phyloP scores from a whole-genome alignment of 176 grass and related monocot species.

The Poa pratensis region DNA sequence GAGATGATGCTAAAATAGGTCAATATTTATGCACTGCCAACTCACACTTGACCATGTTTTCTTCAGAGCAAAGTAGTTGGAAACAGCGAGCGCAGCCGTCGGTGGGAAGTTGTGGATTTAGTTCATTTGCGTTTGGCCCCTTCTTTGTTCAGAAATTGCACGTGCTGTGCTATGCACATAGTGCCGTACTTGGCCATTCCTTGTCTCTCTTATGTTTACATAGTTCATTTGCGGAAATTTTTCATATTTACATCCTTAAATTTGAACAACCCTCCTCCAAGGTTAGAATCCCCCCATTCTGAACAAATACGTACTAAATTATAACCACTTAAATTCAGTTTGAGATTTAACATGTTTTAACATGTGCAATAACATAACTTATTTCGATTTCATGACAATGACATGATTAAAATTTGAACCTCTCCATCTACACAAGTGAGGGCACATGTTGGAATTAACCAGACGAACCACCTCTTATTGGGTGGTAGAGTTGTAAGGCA shows the following conservation, averaged over 20 bases:
- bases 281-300: no score
- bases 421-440: not conserved
- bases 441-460: not conserved
- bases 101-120: not conserved
- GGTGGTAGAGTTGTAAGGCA: no score
- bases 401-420: no score
- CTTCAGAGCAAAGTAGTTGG: constrained; percentile 44
- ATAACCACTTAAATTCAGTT: no score
- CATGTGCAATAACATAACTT: not conserved
- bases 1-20: not conserved
- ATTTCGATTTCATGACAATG: not conserved
- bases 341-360: not conserved
- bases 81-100: not conserved
- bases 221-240: no score
- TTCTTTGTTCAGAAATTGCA: not conserved
- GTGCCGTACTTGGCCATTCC: no score
- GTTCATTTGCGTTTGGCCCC: not conserved
- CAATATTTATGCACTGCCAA: constrained; percentile 20
- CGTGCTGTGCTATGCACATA: not conserved
- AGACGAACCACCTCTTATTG: no score
- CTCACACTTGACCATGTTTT: constrained; percentile 14
- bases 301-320: no score
- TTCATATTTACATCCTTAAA: not conserved
- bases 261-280: no score
- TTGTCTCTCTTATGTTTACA: no score